phyloP scores from a whole-genome alignment of 805 yeast genomes.

The Yamadazyma phyllophila region DNA sequence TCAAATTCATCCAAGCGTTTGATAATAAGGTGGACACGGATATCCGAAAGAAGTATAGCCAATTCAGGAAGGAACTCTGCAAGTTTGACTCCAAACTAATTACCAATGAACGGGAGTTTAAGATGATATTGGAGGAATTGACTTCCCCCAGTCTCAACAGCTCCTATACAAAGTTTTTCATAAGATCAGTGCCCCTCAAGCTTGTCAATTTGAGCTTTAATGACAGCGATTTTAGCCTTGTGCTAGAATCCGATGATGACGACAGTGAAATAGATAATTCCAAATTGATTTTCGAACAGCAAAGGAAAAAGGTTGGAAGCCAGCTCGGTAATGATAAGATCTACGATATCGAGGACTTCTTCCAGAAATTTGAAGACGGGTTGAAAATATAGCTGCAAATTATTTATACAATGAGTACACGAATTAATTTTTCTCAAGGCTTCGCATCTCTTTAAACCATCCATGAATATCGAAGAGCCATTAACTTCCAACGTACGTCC shows the following conservation, averaged over 20 bases:
- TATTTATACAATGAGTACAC: slow-evolving; percentile 7
- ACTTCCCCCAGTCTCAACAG: slow-evolving; percentile 2
- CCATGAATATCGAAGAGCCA: slow-evolving; percentile 54
- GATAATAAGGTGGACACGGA: background rate
- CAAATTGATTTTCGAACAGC: slow-evolving; percentile 13
- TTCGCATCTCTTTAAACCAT: background rate
- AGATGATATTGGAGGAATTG: slow-evolving; percentile 9
- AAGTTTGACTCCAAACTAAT: slow-evolving; percentile 9
- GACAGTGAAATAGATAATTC: slow-evolving; percentile 16
- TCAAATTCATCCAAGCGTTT: slow-evolving; percentile 7
- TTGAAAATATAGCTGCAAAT: slow-evolving; percentile 10
- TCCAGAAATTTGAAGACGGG: slow-evolving; percentile 15
- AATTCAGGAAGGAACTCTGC: slow-evolving; percentile 10
- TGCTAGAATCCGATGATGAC: slow-evolving; percentile 11
- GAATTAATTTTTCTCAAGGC: slow-evolving; percentile 1
- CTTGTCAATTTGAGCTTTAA: slow-evolving; percentile 11
- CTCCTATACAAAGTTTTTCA: slow-evolving; percentile 9
- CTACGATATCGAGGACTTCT: slow-evolving; percentile 13
- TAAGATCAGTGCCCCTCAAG: slow-evolving; percentile 11
- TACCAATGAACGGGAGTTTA: slow-evolving; percentile 10
- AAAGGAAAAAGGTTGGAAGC: slow-evolving; percentile 11
- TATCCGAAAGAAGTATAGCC: slow-evolving; percentile 1
- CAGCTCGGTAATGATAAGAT: slow-evolving; percentile 14
- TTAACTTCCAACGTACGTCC: slow-evolving; percentile 78
- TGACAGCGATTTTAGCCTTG: slow-evolving; percentile 17